A percentile compares a stretch with the other conserved stretches of the same genome.
These are phyloP conservation scores for Hirsutella rhossiliensis DNA, from an alignment of 2,329 filamentous ascomycete species.

Conservation along the genomic window DNA sequence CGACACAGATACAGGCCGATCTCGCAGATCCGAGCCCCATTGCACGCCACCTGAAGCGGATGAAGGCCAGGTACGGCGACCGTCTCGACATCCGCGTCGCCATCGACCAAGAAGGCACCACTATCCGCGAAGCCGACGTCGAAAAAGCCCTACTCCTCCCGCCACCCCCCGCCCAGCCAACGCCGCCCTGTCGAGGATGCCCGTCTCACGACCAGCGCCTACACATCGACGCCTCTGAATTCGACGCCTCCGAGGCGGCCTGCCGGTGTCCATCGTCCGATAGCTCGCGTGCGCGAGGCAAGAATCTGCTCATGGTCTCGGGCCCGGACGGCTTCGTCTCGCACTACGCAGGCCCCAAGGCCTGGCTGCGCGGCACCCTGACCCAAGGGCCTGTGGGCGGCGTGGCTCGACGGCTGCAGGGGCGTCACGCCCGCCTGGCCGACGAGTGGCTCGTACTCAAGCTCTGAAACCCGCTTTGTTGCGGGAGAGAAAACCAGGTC, in stretches of 20 bases:
- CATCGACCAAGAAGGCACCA: conserved; percentile 66
- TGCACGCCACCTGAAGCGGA: conserved; percentile 46
- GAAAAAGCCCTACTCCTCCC: conserved; percentile 14
- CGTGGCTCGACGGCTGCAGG: conserved; percentile 47
- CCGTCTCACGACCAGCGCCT: conserved; percentile 17
- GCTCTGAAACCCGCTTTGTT: conserved; percentile 19
- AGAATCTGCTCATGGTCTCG: conserved; percentile 68
- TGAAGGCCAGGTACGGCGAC: conserved; percentile 45
- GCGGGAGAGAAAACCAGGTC: no score
- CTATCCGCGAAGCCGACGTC: conserved; percentile 46
- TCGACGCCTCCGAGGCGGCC: conserved; percentile 12
- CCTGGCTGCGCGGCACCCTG: conserved; percentile 61
- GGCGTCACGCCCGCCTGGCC: conserved; percentile 23
- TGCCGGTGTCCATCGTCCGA: conserved; percentile 13
- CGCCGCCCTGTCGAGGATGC: conserved; percentile 11
- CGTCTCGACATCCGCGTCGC: conserved; percentile 60
- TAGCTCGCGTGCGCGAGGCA: conserved; percentile 22
- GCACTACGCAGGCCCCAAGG: conserved; percentile 67
- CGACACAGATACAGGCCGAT: conserved; percentile 9
- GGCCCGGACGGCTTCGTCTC: conserved; percentile 85
- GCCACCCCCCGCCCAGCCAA: background rate
- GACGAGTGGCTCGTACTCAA: conserved; percentile 42
- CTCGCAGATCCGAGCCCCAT: conserved; percentile 30
- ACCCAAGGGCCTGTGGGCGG: conserved; percentile 65
- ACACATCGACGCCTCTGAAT: conserved; percentile 17